A percentile compares a stretch with the other conserved stretches of the same genome.
These are phyloP conservation scores for Chlamydomonas schloesseri DNA, from an alignment of 139 green algal species.

Conservation along the genomic window DNA sequence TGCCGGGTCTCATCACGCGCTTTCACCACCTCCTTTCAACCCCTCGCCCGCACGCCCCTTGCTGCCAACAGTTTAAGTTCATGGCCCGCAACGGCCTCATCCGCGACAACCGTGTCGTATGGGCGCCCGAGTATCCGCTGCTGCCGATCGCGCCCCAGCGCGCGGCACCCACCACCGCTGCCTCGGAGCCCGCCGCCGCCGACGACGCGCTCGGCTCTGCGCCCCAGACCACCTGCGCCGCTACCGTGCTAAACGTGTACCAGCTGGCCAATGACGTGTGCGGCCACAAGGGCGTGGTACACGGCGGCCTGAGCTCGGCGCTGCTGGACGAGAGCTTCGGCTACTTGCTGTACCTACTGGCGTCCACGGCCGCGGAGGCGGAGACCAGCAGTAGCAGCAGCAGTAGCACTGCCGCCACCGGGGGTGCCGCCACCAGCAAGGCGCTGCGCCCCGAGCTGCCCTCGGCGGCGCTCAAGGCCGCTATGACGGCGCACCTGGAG, in stretches of 20 bases:
- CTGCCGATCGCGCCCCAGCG: not conserved
- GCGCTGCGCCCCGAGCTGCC: no score
- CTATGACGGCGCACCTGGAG: slow-evolving; percentile 27
- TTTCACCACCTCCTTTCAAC: no score
- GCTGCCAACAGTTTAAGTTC: slow-evolving; percentile 10
- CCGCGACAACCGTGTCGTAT: slow-evolving; percentile 15
- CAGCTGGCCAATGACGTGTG: not conserved
- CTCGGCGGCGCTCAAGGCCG: not conserved
- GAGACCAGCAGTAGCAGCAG: not conserved
- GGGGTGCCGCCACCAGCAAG: not conserved
- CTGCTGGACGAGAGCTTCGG: slow-evolving; percentile 18
- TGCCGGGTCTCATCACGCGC: no score
- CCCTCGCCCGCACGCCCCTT: no score
- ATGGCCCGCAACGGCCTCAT: slow-evolving; percentile 11
- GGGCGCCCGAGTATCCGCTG: not conserved
- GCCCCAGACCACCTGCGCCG: not conserved
- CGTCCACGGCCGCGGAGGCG: not conserved
- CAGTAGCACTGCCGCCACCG: no score
- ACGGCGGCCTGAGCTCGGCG: slow-evolving; percentile 13
- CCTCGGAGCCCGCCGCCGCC: not conserved
- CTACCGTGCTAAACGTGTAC: slow-evolving; percentile 29
- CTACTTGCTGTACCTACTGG: slow-evolving; percentile 20
- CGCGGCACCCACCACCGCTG: no score
- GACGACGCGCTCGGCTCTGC: not conserved
- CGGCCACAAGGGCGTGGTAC: slow-evolving; percentile 9